phyloP scores from a whole-genome alignment of 2,329 filamentous ascomycete species.

The Epichloe brachyelytri region DNA sequence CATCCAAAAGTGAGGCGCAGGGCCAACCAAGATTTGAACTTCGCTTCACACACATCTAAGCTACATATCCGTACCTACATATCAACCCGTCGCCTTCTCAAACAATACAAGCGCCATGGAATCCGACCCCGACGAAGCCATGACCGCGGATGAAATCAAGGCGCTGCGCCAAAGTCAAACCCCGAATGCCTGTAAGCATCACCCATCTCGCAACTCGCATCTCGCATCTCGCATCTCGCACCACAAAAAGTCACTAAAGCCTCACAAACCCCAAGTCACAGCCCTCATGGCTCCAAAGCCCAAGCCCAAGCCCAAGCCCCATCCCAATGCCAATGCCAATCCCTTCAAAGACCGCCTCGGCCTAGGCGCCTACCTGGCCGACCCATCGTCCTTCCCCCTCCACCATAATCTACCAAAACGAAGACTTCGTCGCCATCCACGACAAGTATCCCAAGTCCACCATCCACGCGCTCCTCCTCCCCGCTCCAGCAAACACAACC shows the following conservation, averaged over 20 bases:
- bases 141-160: slow-evolving; percentile 29
- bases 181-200: slow-evolving; percentile 30
- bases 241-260: not conserved
- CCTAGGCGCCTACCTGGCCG: slow-evolving; percentile 52
- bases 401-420: slow-evolving; percentile 52
- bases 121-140: slow-evolving; percentile 25
- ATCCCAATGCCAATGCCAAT: slow-evolving; percentile 11
- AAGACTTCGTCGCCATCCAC: slow-evolving; percentile 61
- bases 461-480: slow-evolving; percentile 79
- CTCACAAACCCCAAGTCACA: slow-evolving; percentile 17
- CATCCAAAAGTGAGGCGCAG: not conserved
- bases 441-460: slow-evolving; percentile 79
- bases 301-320: slow-evolving; percentile 25
- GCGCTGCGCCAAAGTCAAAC: slow-evolving; percentile 15
- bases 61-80: not conserved
- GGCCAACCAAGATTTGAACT: not conserved
- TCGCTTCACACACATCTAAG: not conserved
- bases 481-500: slow-evolving; percentile 46
- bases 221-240: not conserved
- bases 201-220: not conserved
- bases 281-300: slow-evolving; percentile 26
- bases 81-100: not conserved
- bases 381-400: slow-evolving; percentile 48
- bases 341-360: slow-evolving; percentile 42
- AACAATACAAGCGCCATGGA: not conserved